These are phyloP conservation scores for Cucurbitaria berberidis DNA, from an alignment of 2,329 filamentous ascomycete genomes.

Conservation along the genomic window DNA sequence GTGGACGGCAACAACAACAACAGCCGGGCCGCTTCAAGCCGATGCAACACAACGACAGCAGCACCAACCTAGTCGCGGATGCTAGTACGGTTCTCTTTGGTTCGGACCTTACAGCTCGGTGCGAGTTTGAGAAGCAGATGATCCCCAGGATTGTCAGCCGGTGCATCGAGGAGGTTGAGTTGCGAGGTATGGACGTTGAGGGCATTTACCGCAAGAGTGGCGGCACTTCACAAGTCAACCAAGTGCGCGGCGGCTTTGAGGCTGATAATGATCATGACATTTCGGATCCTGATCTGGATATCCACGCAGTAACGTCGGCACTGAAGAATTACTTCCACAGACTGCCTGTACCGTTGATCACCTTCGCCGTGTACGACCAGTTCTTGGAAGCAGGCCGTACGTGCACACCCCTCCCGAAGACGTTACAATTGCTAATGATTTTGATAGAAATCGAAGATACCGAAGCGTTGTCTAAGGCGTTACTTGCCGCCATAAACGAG, in stretches of 20 bases:
- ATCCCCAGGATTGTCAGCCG: conserved; percentile 90
- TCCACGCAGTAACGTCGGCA: conserved; percentile 93
- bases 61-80: conserved; percentile 47
- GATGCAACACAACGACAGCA: conserved; percentile 52
- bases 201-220: conserved; percentile 98
- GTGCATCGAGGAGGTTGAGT: conserved; percentile 95
- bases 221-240: conserved; percentile 87
- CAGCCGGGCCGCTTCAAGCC: conserved; percentile 38
- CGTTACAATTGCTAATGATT: conserved; percentile 4
- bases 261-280: conserved; percentile 86
- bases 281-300: conserved; percentile 90
- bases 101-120: conserved; percentile 82
- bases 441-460: conserved; percentile 67
- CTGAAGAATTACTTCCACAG: conserved; percentile 98
- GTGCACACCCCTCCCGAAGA: conserved; percentile 36
- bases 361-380: conserved; percentile 88
- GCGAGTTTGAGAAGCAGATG: conserved; percentile 85
- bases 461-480: conserved; percentile 56
- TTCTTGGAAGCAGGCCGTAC: conserved; percentile 80
- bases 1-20: conserved; percentile 16
- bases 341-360: conserved; percentile 85
- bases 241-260: conserved; percentile 90
- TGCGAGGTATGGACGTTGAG: conserved; percentile 95
- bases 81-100: conserved; percentile 73
- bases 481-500: conserved; percentile 75